Evolutionary conservation across 176 grass and related monocot genomes (phyloP).

Genomic region (Bonia amplexicaulis): DNA sequence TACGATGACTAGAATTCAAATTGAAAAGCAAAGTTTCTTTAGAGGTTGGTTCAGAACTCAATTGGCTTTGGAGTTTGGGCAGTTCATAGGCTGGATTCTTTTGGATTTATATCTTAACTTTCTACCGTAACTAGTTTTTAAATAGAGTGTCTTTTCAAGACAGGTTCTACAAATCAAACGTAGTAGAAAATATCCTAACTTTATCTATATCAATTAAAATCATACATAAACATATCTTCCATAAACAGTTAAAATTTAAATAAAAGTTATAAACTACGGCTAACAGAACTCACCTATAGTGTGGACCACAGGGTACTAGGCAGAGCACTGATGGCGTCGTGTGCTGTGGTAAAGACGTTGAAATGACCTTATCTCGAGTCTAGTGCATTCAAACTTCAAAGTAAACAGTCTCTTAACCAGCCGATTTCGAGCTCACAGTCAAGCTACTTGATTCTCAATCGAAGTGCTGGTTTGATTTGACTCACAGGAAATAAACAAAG

Average conservation of each 20-base stretch:
- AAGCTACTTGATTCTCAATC: not conserved
- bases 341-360: not conserved
- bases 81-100: not conserved
- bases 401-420: not conserved
- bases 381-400: conserved; percentile 25
- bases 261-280: too few relatives aligned
- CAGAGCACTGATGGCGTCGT: not conserved
- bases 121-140: too few relatives aligned
- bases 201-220: too few relatives aligned
- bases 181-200: too few relatives aligned
- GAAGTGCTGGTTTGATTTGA: not conserved
- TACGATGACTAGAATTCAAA: too few relatives aligned
- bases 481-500: not conserved
- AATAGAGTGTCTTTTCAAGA: too few relatives aligned
- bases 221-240: too few relatives aligned
- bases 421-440: not conserved
- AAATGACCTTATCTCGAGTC: not conserved
- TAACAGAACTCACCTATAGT: not conserved
- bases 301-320: not conserved
- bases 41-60: not conserved
- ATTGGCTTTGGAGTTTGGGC: not conserved
- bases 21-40: not conserved
- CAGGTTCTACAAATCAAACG: too few relatives aligned
- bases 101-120: too few relatives aligned
- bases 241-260: too few relatives aligned